Base-by-base conservation (phyloP, 106 monocot genomes). In the Cymbidium sinense region DNA sequence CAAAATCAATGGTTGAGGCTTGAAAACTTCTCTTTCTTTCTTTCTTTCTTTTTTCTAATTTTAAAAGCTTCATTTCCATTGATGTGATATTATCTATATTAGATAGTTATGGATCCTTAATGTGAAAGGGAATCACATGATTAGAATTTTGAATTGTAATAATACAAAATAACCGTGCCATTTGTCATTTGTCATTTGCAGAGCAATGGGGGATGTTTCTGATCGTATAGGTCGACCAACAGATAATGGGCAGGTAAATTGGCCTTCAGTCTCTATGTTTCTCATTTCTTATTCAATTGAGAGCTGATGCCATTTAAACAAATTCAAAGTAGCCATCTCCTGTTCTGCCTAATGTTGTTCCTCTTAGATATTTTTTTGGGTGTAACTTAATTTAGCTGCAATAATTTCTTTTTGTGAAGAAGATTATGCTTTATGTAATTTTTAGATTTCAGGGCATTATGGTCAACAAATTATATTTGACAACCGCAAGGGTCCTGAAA, bases 161-260 rank as follows among this genome's bases (percentile, higher is more conserved):
- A 37, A 71, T 34, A 7, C 43, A 69, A 50, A 43, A 12, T 6
- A 12, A 25, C 47, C 67, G 3, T 20, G 37, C 36, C 27, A 71
- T 77, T 82, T 20, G 37, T 33, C 27, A 71, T 77, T 82, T 82
- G 34, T 77, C 4, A n/a, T 83, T 31, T 86, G 77, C 90, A 99
- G 98, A 80, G 94, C 98, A 44, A 94, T 99, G 98, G 98, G 98
- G 62, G 98, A 99, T 90, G 98, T 99, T 77, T 99, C 98, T 73
- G 98, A 99, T 86, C 91, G 94, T 74, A 99, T 99, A 79, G 98
- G 98, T 77, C 94, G 94, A 7, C 98, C 98, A 34, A 99, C 98
- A 34, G 98, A 99, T 79, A 99, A 94, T 80, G 98, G 98, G 77
- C 98, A 99, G 94, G 98, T 99, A 77, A 21, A 21, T 39, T 43